A percentile compares a stretch with the other conserved stretches of the same genome.
These are phyloP conservation scores for Nicotiana rustica DNA, from an alignment of 305 asterid species.

Conservation along the genomic window DNA sequence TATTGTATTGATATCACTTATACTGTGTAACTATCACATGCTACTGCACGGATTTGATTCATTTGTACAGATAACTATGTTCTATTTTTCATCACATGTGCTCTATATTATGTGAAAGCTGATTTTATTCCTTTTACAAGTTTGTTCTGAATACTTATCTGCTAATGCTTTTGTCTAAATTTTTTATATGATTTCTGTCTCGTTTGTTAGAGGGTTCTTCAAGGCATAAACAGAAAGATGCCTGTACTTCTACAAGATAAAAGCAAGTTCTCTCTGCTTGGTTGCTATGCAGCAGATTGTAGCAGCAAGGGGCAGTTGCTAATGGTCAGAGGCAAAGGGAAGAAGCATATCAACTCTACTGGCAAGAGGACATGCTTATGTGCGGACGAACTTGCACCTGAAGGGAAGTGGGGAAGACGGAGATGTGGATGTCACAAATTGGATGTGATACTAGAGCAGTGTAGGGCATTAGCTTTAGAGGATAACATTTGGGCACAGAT, in stretches of 20 bases:
- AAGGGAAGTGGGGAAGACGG: conserved; percentile 41
- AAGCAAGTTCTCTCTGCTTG: conserved; percentile 67
- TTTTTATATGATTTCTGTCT: conserved; percentile 6
- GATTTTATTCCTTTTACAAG: conserved; percentile 28
- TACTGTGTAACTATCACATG: neutral
- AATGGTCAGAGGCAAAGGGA: conserved; percentile 42
- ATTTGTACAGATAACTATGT: conserved; percentile 13
- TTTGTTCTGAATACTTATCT: neutral
- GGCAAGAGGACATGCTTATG: conserved; percentile 32
- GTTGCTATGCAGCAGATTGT: conserved; percentile 55
- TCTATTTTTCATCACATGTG: neutral
- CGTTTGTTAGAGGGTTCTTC: conserved; percentile 61
- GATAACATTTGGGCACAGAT: conserved; percentile 63
- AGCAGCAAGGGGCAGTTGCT: conserved; percentile 44
- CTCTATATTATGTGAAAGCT: neutral
- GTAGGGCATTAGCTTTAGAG: conserved; percentile 45
- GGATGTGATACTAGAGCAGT: conserved; percentile 47
- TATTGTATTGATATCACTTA: neutral
- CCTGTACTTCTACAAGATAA: conserved; percentile 70
- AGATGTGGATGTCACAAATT: conserved; percentile 70
- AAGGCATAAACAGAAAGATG: conserved; percentile 61
- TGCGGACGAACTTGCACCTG: conserved; percentile 33
- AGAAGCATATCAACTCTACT: conserved; percentile 34
- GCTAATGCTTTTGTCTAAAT: conserved; percentile 18
- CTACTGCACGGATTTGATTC: conserved; percentile 15